Conservation (phyloP, 2,329 filamentous ascomycete genomes). For the Alternaria burnsii region DNA sequence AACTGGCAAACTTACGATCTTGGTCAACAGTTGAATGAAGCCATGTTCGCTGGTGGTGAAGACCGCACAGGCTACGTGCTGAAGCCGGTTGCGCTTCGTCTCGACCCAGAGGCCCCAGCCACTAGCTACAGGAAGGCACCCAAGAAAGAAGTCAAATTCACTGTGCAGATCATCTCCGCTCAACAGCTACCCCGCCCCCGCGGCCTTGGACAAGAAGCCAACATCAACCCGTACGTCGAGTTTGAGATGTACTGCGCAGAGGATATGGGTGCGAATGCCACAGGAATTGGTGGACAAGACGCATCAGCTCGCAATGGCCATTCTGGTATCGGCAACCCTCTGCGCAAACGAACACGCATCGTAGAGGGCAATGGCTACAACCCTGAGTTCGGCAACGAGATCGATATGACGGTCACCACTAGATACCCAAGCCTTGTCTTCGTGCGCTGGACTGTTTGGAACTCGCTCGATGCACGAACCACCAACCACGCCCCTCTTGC, state of each 20-base stretch:
- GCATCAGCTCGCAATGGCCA: conserved; percentile 70
- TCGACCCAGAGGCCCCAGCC: conserved; percentile 36
- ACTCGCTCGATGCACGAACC: conserved; percentile 78
- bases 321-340: conserved; percentile 74
- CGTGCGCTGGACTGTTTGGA: conserved; percentile 90
- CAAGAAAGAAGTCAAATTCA: conserved; percentile 84
- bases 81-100: conserved; percentile 85
- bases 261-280: conserved; percentile 81
- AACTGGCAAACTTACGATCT: conserved; percentile 99
- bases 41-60: conserved; percentile 92
- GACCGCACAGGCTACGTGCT: conserved; percentile 92
- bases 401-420: conserved; percentile 85
- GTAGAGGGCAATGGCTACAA: conserved; percentile 92
- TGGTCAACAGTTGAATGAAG: conserved; percentile 94
- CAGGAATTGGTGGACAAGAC: conserved; percentile 71
- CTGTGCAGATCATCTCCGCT: conserved; percentile 88
- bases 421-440: conserved; percentile 94
- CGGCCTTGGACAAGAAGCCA: conserved; percentile 74
- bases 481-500: conserved; percentile 74
- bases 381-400: conserved; percentile 81
- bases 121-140: conserved; percentile 71
- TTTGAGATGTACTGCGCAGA: conserved; percentile 95
- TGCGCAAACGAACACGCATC: conserved; percentile 81
- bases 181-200: conserved; percentile 90
- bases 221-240: conserved; percentile 91